Base-by-base conservation (phyloP, 2,329 filamentous ascomycete genomes). In the Aspergillus cejpii region DNA sequence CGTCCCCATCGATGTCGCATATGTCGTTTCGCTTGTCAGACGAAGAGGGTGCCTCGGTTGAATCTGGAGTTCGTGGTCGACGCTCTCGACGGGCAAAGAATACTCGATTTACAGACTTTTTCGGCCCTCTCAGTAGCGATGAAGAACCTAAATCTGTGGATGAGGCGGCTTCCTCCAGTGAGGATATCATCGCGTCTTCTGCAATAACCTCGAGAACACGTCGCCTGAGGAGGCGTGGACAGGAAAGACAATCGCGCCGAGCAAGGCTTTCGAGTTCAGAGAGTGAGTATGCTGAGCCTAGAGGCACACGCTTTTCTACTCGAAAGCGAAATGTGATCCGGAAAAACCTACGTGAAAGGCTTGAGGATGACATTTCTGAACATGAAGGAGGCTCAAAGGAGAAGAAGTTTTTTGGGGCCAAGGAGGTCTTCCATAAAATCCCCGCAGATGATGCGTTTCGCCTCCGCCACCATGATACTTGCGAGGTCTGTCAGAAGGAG, bases 401-500 rank as follows among this genome's bases (percentile, higher is more conserved):
- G 12, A 56, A 58, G 33, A 67, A 59, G 44, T 67, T 64, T 68
- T 68, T 78, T 10, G 80, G 81, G 11, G 77, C 89, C 19, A 83
- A 80, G 52, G 92, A 97, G 62, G 64, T 78, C 5, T 97, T 94
- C 61, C 74, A 80, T 44, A 73, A 74, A 1, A 59, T 87, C 1
- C 68, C 80, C 1, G 66, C 73, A 3, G 75, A 81, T 11, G 78
- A 84, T 29, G 68, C 75, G 2, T 98, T 98, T 64, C 76, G 77
- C 43, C 70, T 74, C 17, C 76, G 79, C 8, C 92, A 98, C 64
- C 79, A 76, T 37, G 72, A 78, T 31, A 72, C 70, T 6, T 98
- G 92, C 63, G 83, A 87, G 53, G 76, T 80, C 2, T 98, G 92
- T 60, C 70, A 68, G 38, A 67, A 70, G n/a, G 67, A 64, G 12